Evolutionary conservation across 805 yeast genomes (phyloP).

Genomic region (Tetrapisispora arboricola): DNA sequence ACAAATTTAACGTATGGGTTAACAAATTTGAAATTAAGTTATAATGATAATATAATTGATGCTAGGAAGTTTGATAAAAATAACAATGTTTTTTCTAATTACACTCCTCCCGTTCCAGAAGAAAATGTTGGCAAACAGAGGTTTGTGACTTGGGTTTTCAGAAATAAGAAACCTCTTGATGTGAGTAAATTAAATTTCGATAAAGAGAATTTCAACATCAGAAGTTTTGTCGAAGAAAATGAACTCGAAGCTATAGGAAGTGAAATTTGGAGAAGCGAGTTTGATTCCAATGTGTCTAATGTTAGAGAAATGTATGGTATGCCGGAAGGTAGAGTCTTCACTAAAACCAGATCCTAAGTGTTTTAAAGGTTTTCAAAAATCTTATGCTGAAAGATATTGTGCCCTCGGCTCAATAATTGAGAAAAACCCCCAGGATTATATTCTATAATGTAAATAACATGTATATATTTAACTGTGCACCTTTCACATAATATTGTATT

Average conservation of each 20-base stretch:
- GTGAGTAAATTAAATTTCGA: constrained; percentile 11
- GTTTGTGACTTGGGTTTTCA: constrained; percentile 81
- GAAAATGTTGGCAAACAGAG: constrained; percentile 78
- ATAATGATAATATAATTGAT: constrained; percentile 45
- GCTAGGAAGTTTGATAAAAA: constrained; percentile 30
- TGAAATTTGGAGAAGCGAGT: constrained; percentile 78
- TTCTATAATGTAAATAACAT: not conserved
- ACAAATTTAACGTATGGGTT: constrained; percentile 75
- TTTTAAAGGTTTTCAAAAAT: not conserved
- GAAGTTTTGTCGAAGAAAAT: constrained; percentile 49
- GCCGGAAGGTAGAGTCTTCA: constrained; percentile 63
- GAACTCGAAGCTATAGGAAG: constrained; percentile 76
- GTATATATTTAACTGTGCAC: not conserved
- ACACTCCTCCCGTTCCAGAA: constrained; percentile 80
- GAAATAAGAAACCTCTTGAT: constrained; percentile 38
- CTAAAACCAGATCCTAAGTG: constrained; percentile 29
- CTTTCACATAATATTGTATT: too few species aligned
- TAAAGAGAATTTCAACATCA: constrained; percentile 56
- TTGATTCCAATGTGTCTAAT: constrained; percentile 61
- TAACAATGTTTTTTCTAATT: constrained; percentile 36
- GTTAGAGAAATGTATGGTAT: constrained; percentile 69
- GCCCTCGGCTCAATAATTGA: too few species aligned
- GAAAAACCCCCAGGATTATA: not conserved
- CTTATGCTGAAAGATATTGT: not conserved
- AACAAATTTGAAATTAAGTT: constrained; percentile 48